Percentiles rank a stretch among this genome's conserved stretches.
Conservation (phyloP, 495 filamentous ascomycete genomes). For the Chaetomium tenue region DNA sequence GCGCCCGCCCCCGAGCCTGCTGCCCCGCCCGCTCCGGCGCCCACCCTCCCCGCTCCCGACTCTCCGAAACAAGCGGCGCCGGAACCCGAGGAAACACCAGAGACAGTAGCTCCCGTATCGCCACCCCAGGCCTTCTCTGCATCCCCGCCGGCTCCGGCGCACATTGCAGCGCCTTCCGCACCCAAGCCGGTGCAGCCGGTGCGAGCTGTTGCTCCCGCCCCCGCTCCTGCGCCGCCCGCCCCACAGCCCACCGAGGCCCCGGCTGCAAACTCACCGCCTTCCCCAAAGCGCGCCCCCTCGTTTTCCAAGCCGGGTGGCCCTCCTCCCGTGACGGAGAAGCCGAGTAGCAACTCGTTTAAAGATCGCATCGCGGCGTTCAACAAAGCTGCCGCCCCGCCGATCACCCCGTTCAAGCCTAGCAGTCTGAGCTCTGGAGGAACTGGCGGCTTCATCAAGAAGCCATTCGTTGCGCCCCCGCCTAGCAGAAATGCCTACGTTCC, state of each 20-base stretch:
- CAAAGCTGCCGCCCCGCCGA: conserved; percentile 76
- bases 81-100: conserved; percentile 33
- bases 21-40: conserved; percentile 50
- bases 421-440: conserved; percentile 56
- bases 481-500: conserved; percentile 91
- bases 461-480: conserved; percentile 95
- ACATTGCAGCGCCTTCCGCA: conserved; percentile 37
- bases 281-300: conserved; percentile 51
- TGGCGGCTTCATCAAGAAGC: conserved; percentile 87
- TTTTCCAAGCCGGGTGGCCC: conserved; percentile 47
- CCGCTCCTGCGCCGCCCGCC: conserved; percentile 24
- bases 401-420: conserved; percentile 82
- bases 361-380: conserved; percentile 98
- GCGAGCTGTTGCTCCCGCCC: conserved; percentile 42
- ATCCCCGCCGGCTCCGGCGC: conserved; percentile 30
- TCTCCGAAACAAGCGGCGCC: conserved; percentile 35
- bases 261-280: conserved; percentile 34
- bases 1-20: conserved; percentile 62
- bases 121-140: conserved; percentile 31
- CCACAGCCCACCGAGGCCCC: conserved; percentile 34
- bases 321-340: conserved; percentile 77
- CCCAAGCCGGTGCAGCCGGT: conserved; percentile 41
- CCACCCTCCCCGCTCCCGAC: conserved; percentile 54
- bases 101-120: conserved; percentile 26
- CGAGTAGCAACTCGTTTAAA: conserved; percentile 71